Conservation (phyloP, 805 yeast genomes). For the Wickerhamomyces sydowiorum region DNA sequence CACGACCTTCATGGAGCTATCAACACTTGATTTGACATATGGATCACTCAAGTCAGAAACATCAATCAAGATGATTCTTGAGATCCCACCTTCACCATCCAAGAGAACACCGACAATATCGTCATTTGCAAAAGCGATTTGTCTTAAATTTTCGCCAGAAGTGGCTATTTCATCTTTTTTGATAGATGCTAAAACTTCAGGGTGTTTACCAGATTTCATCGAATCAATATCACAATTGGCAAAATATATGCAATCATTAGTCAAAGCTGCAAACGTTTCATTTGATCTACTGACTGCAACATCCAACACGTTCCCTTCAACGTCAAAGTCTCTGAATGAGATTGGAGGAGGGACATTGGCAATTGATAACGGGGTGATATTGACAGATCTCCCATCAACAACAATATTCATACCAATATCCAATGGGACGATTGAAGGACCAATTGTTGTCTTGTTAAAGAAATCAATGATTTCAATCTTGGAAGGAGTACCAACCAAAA, state of each 20-base stretch:
- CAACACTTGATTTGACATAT: conserved; percentile 32
- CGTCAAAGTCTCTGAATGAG: conserved; percentile 59
- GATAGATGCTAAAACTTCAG: conserved; percentile 23
- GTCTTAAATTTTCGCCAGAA: conserved; percentile 48
- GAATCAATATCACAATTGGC: conserved; percentile 40
- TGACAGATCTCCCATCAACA: conserved; percentile 65
- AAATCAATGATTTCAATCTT: conserved; percentile 62
- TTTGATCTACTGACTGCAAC: conserved; percentile 60
- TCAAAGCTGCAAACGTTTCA: conserved; percentile 50
- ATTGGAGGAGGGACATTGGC: conserved; percentile 97
- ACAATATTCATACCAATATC: conserved; percentile 81
- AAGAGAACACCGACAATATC: conserved; percentile 49
- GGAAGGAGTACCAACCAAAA: conserved; percentile 55
- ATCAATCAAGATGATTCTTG: conserved; percentile 48
- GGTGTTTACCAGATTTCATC: conserved; percentile 44
- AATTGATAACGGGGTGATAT: conserved; percentile 73
- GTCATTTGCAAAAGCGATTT: conserved; percentile 52
- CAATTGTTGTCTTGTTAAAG: conserved; percentile 54
- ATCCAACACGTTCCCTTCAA: conserved; percentile 51
- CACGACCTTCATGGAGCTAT: conserved; percentile 45
- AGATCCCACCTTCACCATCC: conserved; percentile 42
- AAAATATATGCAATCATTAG: conserved; percentile 39
- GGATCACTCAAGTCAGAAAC: conserved; percentile 38
- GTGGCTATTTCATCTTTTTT: conserved; percentile 30
- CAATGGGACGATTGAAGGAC: conserved; percentile 60